Evolutionary conservation across 2,329 filamentous ascomycete species (phyloP).

Genomic region (Fusarium sp.): DNA sequence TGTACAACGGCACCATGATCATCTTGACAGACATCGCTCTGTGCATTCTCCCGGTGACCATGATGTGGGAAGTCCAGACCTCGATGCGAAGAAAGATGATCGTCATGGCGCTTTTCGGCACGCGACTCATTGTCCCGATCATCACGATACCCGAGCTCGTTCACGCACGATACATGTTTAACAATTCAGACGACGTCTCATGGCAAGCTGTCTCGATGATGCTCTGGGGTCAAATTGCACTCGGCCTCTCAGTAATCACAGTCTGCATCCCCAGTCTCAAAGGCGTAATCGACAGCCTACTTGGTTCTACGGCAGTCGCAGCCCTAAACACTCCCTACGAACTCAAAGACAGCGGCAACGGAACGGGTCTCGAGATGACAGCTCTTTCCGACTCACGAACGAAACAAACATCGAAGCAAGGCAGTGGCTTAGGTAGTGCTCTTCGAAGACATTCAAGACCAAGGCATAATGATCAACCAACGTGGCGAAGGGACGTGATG

Average conservation of each 20-base stretch:
- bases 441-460: slow-evolving; percentile 1
- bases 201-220: slow-evolving; percentile 25
- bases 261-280: slow-evolving; percentile 39
- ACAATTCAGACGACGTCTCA: slow-evolving; percentile 17
- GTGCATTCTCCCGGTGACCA: slow-evolving; percentile 29
- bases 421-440: background rate
- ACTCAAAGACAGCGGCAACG: slow-evolving; percentile 28
- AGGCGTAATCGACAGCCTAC: slow-evolving; percentile 36
- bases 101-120: slow-evolving; percentile 34
- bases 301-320: slow-evolving; percentile 29
- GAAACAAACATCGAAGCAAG: slow-evolving; percentile 4
- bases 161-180: slow-evolving; percentile 24
- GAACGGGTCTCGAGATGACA: slow-evolving; percentile 31
- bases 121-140: slow-evolving; percentile 34
- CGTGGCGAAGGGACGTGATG: slow-evolving; percentile 25
- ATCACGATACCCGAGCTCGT: slow-evolving; percentile 30
- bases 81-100: slow-evolving; percentile 26
- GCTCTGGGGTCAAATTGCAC: slow-evolving; percentile 35
- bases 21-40: slow-evolving; percentile 28
- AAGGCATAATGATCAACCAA: background rate
- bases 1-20: slow-evolving; percentile 32
- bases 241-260: slow-evolving; percentile 34
- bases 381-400: slow-evolving; percentile 9
- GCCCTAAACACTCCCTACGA: slow-evolving; percentile 36
- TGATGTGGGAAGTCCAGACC: slow-evolving; percentile 41